Evolutionary conservation across 345 rosid species (phyloP).

Genomic region (Populus pruinosa): DNA sequence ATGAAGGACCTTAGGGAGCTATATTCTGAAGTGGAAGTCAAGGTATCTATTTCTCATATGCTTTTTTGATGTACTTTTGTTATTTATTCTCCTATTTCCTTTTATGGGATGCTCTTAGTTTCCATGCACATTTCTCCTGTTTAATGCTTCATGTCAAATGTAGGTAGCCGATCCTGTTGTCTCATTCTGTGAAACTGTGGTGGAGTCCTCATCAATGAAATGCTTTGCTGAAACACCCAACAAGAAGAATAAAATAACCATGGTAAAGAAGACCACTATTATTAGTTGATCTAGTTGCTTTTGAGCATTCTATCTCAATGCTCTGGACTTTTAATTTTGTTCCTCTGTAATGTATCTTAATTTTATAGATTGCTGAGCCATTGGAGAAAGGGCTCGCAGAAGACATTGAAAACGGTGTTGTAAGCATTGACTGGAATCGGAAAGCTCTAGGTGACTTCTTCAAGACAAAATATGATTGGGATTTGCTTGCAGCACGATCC

Average conservation of each 20-base stretch:
- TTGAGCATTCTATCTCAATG: not conserved
- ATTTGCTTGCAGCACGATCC: conserved; percentile 92
- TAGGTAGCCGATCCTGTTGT: conserved; percentile 99
- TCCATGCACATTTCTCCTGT: not conserved
- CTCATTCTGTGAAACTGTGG: conserved; percentile 97
- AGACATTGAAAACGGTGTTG: conserved; percentile 83
- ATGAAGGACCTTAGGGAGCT: conserved; percentile 99
- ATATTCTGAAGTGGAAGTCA: conserved; percentile 98
- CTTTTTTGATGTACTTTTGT: not conserved
- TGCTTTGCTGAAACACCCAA: conserved; percentile 99
- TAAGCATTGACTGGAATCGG: conserved; percentile 86
- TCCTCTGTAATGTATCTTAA: conserved; percentile 6
- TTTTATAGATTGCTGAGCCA: conserved; percentile 86
- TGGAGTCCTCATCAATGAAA: conserved; percentile 95
- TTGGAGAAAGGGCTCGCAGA: conserved; percentile 96
- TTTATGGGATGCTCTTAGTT: not conserved
- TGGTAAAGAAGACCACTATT: conserved; percentile 42
- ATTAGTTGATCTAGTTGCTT: conserved; percentile 2
- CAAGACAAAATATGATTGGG: conserved; percentile 93
- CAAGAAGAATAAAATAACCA: conserved; percentile 94
- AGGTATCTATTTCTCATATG: conserved; percentile 41
- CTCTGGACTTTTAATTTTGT: not conserved
- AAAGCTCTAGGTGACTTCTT: conserved; percentile 92
- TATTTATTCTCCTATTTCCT: conserved; percentile 3
- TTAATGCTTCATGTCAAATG: conserved; percentile 16